Evolutionary conservation across 768 basidiomycete genomes (phyloP), one percentile per base, ranked within the genome.

Genomic region (Naganishia kalamii): DNA sequence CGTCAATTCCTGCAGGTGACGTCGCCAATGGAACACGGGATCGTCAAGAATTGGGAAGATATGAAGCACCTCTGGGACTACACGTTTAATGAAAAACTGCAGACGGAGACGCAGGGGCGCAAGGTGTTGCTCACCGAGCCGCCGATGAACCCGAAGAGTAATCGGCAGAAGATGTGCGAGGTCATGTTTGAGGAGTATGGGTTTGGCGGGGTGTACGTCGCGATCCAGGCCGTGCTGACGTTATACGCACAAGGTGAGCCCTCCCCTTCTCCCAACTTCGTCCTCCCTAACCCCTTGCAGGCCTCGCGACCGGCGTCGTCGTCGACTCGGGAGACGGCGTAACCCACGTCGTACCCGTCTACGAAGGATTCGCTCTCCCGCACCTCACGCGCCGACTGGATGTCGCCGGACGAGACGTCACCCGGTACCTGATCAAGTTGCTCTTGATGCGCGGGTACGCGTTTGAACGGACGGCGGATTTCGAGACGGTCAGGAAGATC

Each of bases 111-210:
- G 46, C 81, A 82, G 27, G 96, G 91, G 0, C 82, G 85, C 67
- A 99, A 97, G 80, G 84, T 99, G 41, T 79, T 99, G 67, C 83
- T 99, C 72, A 99, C 96, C 0, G 96, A 99, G 79, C 96, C 96
- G 17, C 96, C 96, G 30, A 98, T 98, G 96, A 98, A 99, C 79
- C 96, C 96, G 3, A 90, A 87, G 75, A 87, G 80, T 69, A 98
- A 99, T 79, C 80, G 96, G 72, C 87, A 92, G 78, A 82, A 84
- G 77, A 97, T 99, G 92, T 88, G 87, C 63, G 88, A 98, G 78
- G 90, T 97, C 74, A 99, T 99, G 96, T 97, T 99, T 75, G 96
- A 99, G 81, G 89, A 94, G 68, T 99, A 97, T 78, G 92, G 90
- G 2, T 97, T 98, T 73, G 86, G 86, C 19, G 90, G 91, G 0